Conservation (phyloP, 805 yeast genomes). For the Saccharomycopsis capsularis region DNA sequence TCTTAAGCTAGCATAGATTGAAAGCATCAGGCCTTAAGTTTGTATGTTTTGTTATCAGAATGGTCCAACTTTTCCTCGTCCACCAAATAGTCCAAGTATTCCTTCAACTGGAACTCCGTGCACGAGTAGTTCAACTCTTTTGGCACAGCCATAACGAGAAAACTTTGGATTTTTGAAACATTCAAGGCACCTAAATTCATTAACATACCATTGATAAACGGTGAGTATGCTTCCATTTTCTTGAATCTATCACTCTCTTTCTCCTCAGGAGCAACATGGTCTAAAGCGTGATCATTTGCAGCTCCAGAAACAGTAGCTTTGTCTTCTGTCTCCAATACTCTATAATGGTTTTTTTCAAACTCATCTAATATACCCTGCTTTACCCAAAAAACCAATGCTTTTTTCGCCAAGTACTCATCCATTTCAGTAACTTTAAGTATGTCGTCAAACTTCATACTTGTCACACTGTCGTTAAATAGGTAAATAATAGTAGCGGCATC, state of each 20-base stretch:
- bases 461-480: conserved; percentile 36
- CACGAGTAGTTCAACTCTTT: conserved; percentile 35
- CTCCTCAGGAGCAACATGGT: conserved; percentile 15
- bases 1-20: too few relatives aligned
- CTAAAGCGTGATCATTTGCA: background rate
- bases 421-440: conserved; percentile 36
- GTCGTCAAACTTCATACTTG: conserved; percentile 29
- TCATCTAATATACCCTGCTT: conserved; percentile 45
- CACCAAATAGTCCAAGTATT: conserved; percentile 36
- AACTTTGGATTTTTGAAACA: conserved; percentile 43
- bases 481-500: conserved; percentile 61
- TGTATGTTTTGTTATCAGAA: conserved; percentile 9
- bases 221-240: conserved; percentile 31
- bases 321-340: conserved; percentile 34
- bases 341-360: conserved; percentile 31
- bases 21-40: conserved; percentile 12
- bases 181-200: conserved; percentile 49
- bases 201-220: conserved; percentile 49
- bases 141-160: conserved; percentile 50
- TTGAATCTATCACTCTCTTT: conserved; percentile 26
- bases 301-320: background rate
- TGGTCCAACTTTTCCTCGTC: conserved; percentile 36
- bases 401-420: conserved; percentile 34
- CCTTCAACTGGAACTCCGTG: conserved; percentile 36
- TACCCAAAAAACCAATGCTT: conserved; percentile 56